Percentiles rank a stretch among this genome's conserved stretches.
phyloP scores from a whole-genome alignment of 23 red algal species.

The Agarophyton chilense region DNA sequence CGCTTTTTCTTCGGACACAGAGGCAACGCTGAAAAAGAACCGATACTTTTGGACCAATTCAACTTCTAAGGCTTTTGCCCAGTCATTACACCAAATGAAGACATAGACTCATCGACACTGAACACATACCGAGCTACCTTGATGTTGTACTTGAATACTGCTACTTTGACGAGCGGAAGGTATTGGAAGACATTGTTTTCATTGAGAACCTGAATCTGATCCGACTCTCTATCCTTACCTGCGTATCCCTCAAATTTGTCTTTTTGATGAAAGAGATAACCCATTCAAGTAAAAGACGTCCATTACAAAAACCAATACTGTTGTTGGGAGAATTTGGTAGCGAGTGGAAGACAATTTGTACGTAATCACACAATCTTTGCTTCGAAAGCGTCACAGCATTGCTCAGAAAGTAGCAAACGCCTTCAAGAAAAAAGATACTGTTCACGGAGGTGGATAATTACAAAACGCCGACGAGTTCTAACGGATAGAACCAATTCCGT shows the following conservation, averaged over 20 bases:
- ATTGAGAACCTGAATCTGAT: background rate
- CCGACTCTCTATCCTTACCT: background rate
- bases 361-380: background rate
- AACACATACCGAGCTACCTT: slow-evolving; percentile 5
- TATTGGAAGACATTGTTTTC: background rate
- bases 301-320: background rate
- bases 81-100: background rate
- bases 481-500: background rate
- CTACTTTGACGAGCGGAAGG: background rate
- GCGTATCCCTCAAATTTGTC: background rate
- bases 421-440: background rate
- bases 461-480: background rate
- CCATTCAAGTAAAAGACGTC: background rate
- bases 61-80: background rate
- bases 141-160: background rate
- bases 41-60: background rate
- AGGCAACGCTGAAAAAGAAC: background rate
- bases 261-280: background rate
- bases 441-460: background rate
- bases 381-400: background rate
- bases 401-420: background rate
- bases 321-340: background rate
- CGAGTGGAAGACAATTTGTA: background rate
- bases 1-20: background rate
- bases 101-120: slow-evolving; percentile 16